Base-by-base conservation (phyloP, 306 rosid genomes). In the Ziziphus jujuba region DNA sequence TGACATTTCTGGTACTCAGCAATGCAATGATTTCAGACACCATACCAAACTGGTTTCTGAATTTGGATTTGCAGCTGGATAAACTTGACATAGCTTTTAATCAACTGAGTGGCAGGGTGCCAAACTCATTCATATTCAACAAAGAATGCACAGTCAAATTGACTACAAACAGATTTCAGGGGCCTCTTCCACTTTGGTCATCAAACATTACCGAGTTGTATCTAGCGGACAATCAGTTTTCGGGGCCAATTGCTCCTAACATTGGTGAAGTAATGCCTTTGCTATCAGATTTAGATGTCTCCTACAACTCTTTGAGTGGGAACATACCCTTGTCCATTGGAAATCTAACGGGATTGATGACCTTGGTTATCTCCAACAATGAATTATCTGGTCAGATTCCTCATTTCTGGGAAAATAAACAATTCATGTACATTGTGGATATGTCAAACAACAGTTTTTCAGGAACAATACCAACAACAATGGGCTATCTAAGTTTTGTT, bases 271-370 rank as follows among this genome's bases (percentile, higher is more conserved):
- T 23, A 9, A 57, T 56, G 72, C 48, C 48, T 0, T 0, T 0
- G 7, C 17, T 56, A n/a, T 5, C 0, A 16, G 4, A 13, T 1
- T 47, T 68, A n/a, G 65, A 68, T 43, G 19, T 68, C 0, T 56
- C 72, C 5, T 13, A 3, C 11, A 68, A 68, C 56, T 19, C 6
- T 9, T 4, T 69, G 13, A 43, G 19, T 44, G 73, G 57, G 3
- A 56, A 47, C 65, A 69, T 69, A 33, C 73, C 73, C 16, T 47
- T 40, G 10, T 57, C 65, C 19, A 28, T 69, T 10, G 3, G 16
- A 4, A 8, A 5, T 24, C 43, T 69, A 9, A 28, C 4, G 0
- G 0, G 0, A 17, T 69, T 69, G 13, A 0, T 0, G 1, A 6
- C 1, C 23, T 48, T 69, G n/a, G 21, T 5, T 23, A 33, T 56